Conservation (phyloP, 495 filamentous ascomycete genomes). For the Chlorociboria aeruginascens region DNA sequence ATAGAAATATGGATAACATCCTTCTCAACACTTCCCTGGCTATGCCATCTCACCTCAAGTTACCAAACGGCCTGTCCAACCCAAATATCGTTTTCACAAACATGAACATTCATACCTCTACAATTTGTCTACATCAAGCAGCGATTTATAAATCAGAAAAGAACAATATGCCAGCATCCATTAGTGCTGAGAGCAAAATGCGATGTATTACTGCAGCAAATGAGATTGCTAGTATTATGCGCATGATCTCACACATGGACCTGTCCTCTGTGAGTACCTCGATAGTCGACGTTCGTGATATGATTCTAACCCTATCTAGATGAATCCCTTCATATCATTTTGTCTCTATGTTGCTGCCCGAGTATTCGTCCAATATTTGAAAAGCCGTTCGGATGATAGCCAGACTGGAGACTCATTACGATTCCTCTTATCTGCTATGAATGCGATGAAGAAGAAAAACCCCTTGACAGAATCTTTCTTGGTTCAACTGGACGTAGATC, state of each 20-base stretch:
- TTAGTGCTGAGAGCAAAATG: constrained; percentile 80
- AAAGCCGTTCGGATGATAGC: constrained; percentile 73
- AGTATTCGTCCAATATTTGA: constrained; percentile 92
- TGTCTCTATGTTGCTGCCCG: constrained; percentile 90
- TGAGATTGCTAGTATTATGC: constrained; percentile 95
- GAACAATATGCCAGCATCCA: constrained; percentile 62
- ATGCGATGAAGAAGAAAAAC: constrained; percentile 75
- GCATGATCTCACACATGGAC: constrained; percentile 85
- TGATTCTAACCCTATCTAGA: constrained; percentile 35
- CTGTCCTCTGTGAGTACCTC: constrained; percentile 58
- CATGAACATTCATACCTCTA: constrained; percentile 91
- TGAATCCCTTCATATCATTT: constrained; percentile 95
- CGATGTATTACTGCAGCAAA: constrained; percentile 88
- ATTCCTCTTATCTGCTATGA: constrained; percentile 83
- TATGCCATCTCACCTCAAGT: constrained; percentile 69
- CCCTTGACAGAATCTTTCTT: constrained; percentile 93
- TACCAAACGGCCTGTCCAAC: constrained; percentile 64
- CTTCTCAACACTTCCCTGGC: constrained; percentile 75
- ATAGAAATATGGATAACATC: constrained; percentile 80
- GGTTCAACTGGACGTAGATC: constrained; percentile 84
- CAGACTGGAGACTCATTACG: constrained; percentile 73
- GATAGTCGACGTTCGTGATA: background rate
- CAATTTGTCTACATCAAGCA: constrained; percentile 93
- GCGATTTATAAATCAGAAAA: constrained; percentile 96
- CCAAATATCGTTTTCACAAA: constrained; percentile 90